phyloP scores from a whole-genome alignment of 495 filamentous ascomycete species.

The Platismatia glauca region DNA sequence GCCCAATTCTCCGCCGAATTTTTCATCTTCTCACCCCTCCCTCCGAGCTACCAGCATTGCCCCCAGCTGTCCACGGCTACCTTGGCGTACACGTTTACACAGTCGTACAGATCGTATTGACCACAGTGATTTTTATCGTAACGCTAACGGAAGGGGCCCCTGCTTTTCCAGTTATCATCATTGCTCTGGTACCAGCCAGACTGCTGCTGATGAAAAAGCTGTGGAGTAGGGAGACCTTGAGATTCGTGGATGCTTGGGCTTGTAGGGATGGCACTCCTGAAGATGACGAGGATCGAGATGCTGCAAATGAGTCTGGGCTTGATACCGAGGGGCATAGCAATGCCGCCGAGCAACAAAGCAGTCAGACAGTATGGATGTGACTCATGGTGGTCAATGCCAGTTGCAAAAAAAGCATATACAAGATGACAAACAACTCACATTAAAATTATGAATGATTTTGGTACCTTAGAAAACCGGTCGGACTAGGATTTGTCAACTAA shows the following conservation, averaged over 20 bases:
- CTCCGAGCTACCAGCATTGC: conserved; percentile 53
- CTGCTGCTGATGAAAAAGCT: conserved; percentile 53
- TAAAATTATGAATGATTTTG: neutral
- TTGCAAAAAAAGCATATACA: neutral
- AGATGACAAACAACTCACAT: neutral
- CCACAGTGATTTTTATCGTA: conserved; percentile 53
- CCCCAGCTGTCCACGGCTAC: conserved; percentile 39
- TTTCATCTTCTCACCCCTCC: conserved; percentile 56
- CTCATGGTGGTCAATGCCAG: neutral
- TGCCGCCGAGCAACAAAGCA: neutral
- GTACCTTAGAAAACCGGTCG: neutral
- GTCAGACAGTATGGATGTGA: neutral
- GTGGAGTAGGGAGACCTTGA: conserved; percentile 52
- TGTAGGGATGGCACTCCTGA: conserved; percentile 58
- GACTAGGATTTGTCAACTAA: neutral
- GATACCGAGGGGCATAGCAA: neutral
- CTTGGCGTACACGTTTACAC: conserved; percentile 56
- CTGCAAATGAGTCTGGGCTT: neutral
- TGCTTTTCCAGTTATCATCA: conserved; percentile 59
- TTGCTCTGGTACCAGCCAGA: conserved; percentile 55
- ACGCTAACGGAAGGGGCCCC: conserved; percentile 57
- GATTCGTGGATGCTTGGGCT: conserved; percentile 63
- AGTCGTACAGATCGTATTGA: conserved; percentile 50
- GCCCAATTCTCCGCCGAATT: conserved; percentile 54
- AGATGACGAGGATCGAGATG: conserved; percentile 42